Evolutionary conservation across 768 basidiomycete species (phyloP), one percentile per base, ranked within the genome.

Genomic region (Dendrothele bispora): DNA sequence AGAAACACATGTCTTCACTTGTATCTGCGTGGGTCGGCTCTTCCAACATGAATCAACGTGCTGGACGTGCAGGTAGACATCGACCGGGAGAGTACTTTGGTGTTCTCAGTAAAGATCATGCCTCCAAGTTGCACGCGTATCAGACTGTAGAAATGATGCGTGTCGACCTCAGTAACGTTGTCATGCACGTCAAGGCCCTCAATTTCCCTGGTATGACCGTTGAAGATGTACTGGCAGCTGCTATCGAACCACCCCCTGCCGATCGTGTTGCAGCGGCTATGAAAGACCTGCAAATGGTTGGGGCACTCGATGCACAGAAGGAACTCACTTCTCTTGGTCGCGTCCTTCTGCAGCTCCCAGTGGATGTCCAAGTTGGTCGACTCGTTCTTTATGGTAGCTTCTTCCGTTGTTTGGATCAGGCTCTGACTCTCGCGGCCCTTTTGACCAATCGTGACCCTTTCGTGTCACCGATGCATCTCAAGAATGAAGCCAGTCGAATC

Each of bases 61-160:
- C 86, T 10, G 93, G 94, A 36, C 86, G 95, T 53, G 95, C 94
- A 4, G 95, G 95, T 36, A 83, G 94, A 40, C 93, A 95, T 67
- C 75, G 94, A 22, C 72, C 88, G 5, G 95, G 95, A 61, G 87
- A 92, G 61, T 98, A 98, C 67, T 97, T 78, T 61, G 91, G 92
- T 29, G 78, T 98, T 39, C 65, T 97, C 24, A 78, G 90, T 40
- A 75, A 75, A 48, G 66, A 70, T 12, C 83, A 85, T 43, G 79
- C 84, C 3, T 69, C 70, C 14, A 66, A 71, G 10, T 73, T 98
- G 39, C 75, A 82, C 43, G 78, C 88, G 22, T 86, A 95, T 60
- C 92, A 94, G 63, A 84, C 84, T 1, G 95, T 97, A 29, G 95
- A 97, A 71, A 98, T 98, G 93, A 91, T 91, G 62, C 79, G 93